Base-by-base conservation (phyloP, 768 basidiomycete genomes). In the Boletus coccyginus region DNA sequence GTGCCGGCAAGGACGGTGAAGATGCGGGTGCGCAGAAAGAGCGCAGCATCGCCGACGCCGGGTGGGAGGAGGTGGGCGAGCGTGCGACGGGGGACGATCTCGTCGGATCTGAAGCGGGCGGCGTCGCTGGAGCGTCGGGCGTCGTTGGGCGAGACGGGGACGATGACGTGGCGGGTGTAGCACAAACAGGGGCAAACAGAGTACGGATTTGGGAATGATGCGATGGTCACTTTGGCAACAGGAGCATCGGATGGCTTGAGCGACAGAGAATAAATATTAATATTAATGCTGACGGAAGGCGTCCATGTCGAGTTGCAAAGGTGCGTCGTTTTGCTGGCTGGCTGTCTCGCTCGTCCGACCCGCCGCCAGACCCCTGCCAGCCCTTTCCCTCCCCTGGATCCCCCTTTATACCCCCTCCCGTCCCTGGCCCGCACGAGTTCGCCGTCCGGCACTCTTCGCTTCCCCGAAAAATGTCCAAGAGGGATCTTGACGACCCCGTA, bases 401-500 rank as follows among this genome's bases (percentile, higher is more conserved):
- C 7, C 77, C 84, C 0, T 89, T 89, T 61, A 64, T 87, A 3
- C 85, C 88, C 2, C 88, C 88, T 5, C 87, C 88, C 5, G 76
- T 80, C 5, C 84, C 84, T 1, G 80, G 81, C 3, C 76, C 81
- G 32, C 86, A 88, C 75, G 87, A 90, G 64, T 88, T 86, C 64
- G 86, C 85, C 13, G 63, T 80, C 39, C 78, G 77, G 56, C 46
- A 33, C 36, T 16, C 36, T 1, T 57, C 56, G 0, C 39, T 24
- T 2, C 76, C 77, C 0, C 70, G 56, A 1, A 71, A 59, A 45
- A 62, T 57, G 70, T 56, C 65, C 54, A 61, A 58, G 59, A 59
- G 64, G 62, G 48, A 66, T 65, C 32, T 62, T 59, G 55, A 43
- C 40, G 59, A 66, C 40, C 13, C 35, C 27, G 16, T n/a, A 0